phyloP scores from a whole-genome alignment of 1,284 basidiomycete species.

The Ustilago crameri region DNA sequence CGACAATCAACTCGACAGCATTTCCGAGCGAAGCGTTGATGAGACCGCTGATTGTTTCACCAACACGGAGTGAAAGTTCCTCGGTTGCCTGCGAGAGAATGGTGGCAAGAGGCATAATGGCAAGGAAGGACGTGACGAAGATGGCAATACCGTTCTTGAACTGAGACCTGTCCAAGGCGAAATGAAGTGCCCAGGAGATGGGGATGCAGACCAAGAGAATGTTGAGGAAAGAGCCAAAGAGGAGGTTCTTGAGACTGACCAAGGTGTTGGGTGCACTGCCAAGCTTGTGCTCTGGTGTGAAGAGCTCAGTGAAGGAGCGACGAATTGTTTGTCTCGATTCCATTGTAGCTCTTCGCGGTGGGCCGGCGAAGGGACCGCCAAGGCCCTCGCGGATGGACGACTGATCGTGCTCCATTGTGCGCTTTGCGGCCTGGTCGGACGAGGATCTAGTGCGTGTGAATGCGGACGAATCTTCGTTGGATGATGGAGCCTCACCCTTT shows the following conservation, averaged over 20 bases:
- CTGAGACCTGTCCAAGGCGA: conserved; percentile 45
- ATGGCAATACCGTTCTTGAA: conserved; percentile 42
- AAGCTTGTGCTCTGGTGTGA: conserved; percentile 52
- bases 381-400: conserved; percentile 37
- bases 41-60: conserved; percentile 61
- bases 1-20: conserved; percentile 63
- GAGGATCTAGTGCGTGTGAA: conserved; percentile 21
- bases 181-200: conserved; percentile 57
- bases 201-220: conserved; percentile 57
- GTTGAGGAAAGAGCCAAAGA: conserved; percentile 51
- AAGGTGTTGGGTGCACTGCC: conserved; percentile 37
- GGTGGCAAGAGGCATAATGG: conserved; percentile 62
- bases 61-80: conserved; percentile 60
- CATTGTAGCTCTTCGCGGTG: conserved; percentile 47
- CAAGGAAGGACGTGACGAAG: conserved; percentile 59
- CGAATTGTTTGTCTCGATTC: conserved; percentile 34
- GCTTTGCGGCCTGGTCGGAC: conserved; percentile 22
- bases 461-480: conserved; percentile 33
- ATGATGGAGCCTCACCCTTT: conserved; percentile 30
- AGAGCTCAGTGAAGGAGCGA: conserved; percentile 53
- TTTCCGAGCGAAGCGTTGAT: conserved; percentile 63
- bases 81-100: conserved; percentile 60
- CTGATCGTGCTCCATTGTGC: conserved; percentile 28
- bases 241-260: conserved; percentile 46
- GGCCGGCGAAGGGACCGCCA: conserved; percentile 47